Evolutionary conservation across 1,139 yeast species (phyloP).

Genomic region (Trichomonascaceae sp.): DNA sequence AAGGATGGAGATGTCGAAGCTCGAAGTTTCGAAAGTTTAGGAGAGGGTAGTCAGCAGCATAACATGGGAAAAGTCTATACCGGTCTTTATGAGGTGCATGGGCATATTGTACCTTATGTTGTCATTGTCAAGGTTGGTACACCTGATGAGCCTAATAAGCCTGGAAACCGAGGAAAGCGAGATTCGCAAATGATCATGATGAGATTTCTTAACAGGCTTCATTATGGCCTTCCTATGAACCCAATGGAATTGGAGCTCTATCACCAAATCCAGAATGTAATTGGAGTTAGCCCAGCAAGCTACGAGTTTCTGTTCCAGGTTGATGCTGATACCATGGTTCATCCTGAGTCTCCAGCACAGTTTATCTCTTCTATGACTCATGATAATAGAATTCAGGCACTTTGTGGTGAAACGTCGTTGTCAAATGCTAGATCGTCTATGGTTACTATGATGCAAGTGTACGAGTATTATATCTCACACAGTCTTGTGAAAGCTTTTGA

Average conservation of each 20-base stretch:
- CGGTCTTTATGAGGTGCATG: constrained; percentile 38
- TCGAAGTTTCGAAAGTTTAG: constrained; percentile 35
- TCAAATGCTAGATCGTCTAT: constrained; percentile 36
- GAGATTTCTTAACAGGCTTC: constrained; percentile 39
- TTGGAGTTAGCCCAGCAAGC: constrained; percentile 40
- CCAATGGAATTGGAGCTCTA: constrained; percentile 39
- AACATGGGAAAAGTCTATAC: constrained; percentile 38
- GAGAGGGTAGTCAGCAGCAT: constrained; percentile 38
- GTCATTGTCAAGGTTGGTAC: constrained; percentile 40
- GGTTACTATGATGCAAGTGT: constrained; percentile 40
- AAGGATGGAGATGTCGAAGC: constrained; percentile 37
- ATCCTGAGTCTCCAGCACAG: constrained; percentile 33
- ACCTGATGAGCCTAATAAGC: constrained; percentile 36
- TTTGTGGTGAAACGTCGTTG: constrained; percentile 40
- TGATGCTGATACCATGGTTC: constrained; percentile 40
- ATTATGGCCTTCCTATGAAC: constrained; percentile 37
- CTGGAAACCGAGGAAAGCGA: constrained; percentile 42
- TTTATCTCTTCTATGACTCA: constrained; percentile 34
- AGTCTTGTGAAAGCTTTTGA: constrained; percentile 40
- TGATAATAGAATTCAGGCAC: constrained; percentile 36
- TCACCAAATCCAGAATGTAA: constrained; percentile 38
- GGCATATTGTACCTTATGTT: constrained; percentile 40
- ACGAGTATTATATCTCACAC: constrained; percentile 41
- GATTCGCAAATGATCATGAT: constrained; percentile 39
- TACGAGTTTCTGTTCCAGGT: constrained; percentile 39